Evolutionary conservation across 129 eudicot species (phyloP).

Genomic region (Flaveria sonorensis): DNA sequence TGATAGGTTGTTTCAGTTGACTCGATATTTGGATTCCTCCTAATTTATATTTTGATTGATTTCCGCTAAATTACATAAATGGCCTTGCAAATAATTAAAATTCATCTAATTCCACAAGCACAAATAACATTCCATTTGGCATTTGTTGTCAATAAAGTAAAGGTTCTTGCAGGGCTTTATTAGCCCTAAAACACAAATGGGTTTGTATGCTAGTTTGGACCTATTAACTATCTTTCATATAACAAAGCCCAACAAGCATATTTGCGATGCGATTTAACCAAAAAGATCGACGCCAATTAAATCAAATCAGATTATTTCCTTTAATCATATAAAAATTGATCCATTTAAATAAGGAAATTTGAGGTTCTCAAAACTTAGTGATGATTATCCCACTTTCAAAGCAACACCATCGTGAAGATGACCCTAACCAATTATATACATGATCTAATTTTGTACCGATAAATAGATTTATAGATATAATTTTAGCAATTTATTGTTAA

Average conservation of each 20-base stretch:
- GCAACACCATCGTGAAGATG: not conserved
- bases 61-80: not conserved
- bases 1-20: not conserved
- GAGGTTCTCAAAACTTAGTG: not conserved
- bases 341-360: too few species aligned
- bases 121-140: not conserved
- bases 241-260: conserved; percentile 14
- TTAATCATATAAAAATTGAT: too few species aligned
- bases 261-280: not conserved
- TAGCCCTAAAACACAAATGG: not conserved
- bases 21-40: conserved; percentile 10
- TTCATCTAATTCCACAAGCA: not conserved
- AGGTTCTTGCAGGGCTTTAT: not conserved
- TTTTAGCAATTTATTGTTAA: not conserved
- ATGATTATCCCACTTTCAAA: not conserved
- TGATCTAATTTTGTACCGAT: not conserved
- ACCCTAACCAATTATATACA: not conserved
- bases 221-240: not conserved
- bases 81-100: not conserved
- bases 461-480: not conserved
- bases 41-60: not conserved
- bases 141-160: not conserved
- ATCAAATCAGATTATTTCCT: too few species aligned
- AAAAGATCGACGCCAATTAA: too few species aligned
- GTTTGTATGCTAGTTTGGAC: not conserved